Conservation (phyloP, 768 basidiomycete genomes). For the Sarcodon aspratus region DNA sequence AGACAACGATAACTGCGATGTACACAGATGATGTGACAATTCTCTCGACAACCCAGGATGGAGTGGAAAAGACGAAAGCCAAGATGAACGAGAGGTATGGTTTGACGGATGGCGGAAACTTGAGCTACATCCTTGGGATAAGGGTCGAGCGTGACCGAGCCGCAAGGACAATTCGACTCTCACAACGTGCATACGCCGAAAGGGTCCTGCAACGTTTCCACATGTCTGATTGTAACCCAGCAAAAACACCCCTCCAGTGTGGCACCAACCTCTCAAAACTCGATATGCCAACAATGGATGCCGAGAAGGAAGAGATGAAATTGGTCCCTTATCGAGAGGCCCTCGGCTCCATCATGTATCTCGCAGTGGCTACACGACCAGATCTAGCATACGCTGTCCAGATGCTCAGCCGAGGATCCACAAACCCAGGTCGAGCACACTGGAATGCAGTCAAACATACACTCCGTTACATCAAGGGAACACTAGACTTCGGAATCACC, state of each 20-base stretch:
- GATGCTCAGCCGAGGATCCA: slow-evolving; percentile 11
- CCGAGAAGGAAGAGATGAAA: too few relatives aligned
- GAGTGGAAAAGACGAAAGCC: too few relatives aligned
- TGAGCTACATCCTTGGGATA: slow-evolving; percentile 17
- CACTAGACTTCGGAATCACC: slow-evolving; percentile 10
- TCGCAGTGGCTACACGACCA: slow-evolving; percentile 2
- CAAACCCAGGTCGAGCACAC: slow-evolving; percentile 16
- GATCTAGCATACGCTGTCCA: slow-evolving; percentile 4
- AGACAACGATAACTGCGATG: too few relatives aligned
- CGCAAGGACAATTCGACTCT: slow-evolving; percentile 9
- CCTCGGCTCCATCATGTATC: slow-evolving; percentile 9
- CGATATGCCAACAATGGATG: too few relatives aligned
- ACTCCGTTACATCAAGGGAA: slow-evolving; percentile 22
- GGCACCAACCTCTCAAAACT: too few relatives aligned
- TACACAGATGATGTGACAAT: too few relatives aligned
- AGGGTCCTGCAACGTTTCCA: slow-evolving; percentile 12
- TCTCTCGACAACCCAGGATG: too few relatives aligned
- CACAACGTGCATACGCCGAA: slow-evolving; percentile 13
- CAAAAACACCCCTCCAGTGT: too few relatives aligned
- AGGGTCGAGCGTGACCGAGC: slow-evolving; percentile 13
- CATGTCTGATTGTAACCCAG: too few relatives aligned
- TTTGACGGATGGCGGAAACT: slow-evolving; percentile 15
- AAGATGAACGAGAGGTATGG: too few relatives aligned
- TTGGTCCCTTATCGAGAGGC: slow-evolving; percentile 6
- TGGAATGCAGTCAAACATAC: slow-evolving; percentile 21